These are phyloP conservation scores for Alternaria hordeiaustralica DNA, from an alignment of 2,329 filamentous ascomycete species.

Conservation along the genomic window DNA sequence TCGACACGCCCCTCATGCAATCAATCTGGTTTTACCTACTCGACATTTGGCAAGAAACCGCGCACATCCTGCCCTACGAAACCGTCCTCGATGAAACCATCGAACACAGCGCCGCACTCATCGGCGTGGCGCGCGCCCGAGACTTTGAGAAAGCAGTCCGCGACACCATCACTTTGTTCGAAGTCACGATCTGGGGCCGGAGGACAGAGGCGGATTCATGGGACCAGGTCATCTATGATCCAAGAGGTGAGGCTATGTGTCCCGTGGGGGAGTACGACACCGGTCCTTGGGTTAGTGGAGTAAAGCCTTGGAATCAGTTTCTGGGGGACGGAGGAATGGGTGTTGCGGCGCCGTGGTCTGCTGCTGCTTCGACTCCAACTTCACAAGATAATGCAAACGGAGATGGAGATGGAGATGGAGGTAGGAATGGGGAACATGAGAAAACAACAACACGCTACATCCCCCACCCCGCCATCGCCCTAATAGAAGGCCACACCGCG, in stretches of 20 bases:
- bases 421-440: neutral
- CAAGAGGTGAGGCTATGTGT: slow-evolving; percentile 1
- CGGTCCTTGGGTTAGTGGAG: slow-evolving; percentile 25
- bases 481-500: slow-evolving; percentile 30
- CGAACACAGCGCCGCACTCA: neutral
- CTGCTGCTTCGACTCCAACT: no score
- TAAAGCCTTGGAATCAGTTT: slow-evolving; percentile 41
- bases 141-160: slow-evolving; percentile 4
- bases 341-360: neutral
- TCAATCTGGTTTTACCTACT: slow-evolving; percentile 37
- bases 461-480: slow-evolving; percentile 32
- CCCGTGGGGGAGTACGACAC: slow-evolving; percentile 5
- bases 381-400: neutral
- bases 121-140: neutral
- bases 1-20: slow-evolving; percentile 31
- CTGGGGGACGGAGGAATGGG: slow-evolving; percentile 28
- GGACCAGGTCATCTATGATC: slow-evolving; percentile 15
- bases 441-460: slow-evolving; percentile 15
- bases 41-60: slow-evolving; percentile 28
- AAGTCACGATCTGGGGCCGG: slow-evolving; percentile 9
- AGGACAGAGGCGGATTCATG: neutral
- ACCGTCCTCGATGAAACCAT: slow-evolving; percentile 1
- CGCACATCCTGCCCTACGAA: neutral
- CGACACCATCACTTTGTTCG: neutral
- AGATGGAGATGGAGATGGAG: neutral